Evolutionary conservation across 2,329 filamentous ascomycete genomes (phyloP).

Genomic region (Ramularia collo-cygni): DNA sequence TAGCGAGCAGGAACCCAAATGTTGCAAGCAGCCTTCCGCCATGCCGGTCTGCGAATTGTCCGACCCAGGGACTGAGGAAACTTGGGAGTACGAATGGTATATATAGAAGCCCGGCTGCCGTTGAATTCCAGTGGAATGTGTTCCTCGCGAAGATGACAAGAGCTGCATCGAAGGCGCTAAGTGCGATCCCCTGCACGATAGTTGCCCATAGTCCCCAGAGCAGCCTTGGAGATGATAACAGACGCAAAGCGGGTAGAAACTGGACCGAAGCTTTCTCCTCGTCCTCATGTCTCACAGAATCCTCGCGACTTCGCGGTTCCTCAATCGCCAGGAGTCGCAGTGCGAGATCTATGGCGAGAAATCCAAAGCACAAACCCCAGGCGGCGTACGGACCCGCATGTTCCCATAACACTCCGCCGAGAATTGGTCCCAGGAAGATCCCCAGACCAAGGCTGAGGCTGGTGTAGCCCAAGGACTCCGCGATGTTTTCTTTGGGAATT

Average conservation of each 20-base stretch:
- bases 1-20: slow-evolving; percentile 11
- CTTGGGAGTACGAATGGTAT: slow-evolving; percentile 17
- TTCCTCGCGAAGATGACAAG: slow-evolving; percentile 14
- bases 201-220: slow-evolving; percentile 15
- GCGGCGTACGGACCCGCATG: slow-evolving; percentile 32
- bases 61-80: slow-evolving; percentile 19
- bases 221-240: slow-evolving; percentile 16
- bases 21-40: slow-evolving; percentile 17
- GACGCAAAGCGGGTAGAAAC: slow-evolving; percentile 15
- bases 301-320: slow-evolving; percentile 3
- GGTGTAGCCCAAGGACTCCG: slow-evolving; percentile 60
- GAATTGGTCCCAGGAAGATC: slow-evolving; percentile 55
- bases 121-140: slow-evolving; percentile 17
- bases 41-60: slow-evolving; percentile 15
- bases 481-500: slow-evolving; percentile 52
- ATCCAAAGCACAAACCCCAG: slow-evolving; percentile 13
- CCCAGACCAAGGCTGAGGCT: slow-evolving; percentile 56
- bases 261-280: not conserved
- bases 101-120: slow-evolving; percentile 20
- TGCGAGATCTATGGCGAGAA: slow-evolving; percentile 15
- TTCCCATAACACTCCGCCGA: slow-evolving; percentile 61
- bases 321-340: slow-evolving; percentile 18
- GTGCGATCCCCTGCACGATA: slow-evolving; percentile 14
- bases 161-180: slow-evolving; percentile 17
- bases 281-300: not conserved